Percentiles rank a stretch among this genome's conserved stretches.
These are phyloP conservation scores for Acanthamoeba healyi DNA, from an alignment of 208 protist species.

Conservation along the genomic window DNA sequence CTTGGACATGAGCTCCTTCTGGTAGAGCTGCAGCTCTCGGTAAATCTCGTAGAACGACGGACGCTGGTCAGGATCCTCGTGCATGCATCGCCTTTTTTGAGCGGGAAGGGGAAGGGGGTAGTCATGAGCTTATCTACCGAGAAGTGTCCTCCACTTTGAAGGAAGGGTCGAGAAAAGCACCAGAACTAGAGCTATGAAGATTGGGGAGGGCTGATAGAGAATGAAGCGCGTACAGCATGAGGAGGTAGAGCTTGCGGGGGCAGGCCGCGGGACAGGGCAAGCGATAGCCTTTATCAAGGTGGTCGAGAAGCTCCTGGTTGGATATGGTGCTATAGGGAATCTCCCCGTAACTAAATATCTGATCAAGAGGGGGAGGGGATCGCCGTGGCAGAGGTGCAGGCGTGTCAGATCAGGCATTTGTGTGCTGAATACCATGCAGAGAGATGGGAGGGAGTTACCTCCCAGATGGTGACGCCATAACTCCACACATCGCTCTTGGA, in stretches of 20 bases:
- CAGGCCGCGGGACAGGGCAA: not conserved
- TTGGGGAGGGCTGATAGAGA: too few species aligned
- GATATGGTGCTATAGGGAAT: slow-evolving; percentile 35
- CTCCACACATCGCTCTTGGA: slow-evolving; percentile 56
- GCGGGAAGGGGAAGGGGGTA: too few species aligned
- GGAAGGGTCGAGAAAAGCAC: too few species aligned
- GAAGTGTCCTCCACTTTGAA: too few species aligned
- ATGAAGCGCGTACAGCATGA: not conserved
- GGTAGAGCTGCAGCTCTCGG: not conserved
- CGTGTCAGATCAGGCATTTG: too few species aligned
- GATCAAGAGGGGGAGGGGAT: too few species aligned
- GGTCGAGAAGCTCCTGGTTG: slow-evolving; percentile 18
- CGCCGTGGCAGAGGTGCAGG: too few species aligned
- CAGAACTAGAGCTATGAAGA: too few species aligned
- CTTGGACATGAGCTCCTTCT: not conserved
- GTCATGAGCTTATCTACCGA: too few species aligned
- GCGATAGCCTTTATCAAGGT: not conserved
- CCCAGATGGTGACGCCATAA: slow-evolving; percentile 67
- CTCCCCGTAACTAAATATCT: slow-evolving; percentile 64
- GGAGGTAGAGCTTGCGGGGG: slow-evolving; percentile 1
- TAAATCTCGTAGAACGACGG: slow-evolving; percentile 69
- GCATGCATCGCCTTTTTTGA: not conserved
- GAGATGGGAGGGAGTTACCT: too few species aligned
- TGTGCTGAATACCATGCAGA: too few species aligned
- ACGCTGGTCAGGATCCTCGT: slow-evolving; percentile 40